Base-by-base conservation (phyloP, 1,139 yeast species). In the Yamadazyma dendronema region DNA sequence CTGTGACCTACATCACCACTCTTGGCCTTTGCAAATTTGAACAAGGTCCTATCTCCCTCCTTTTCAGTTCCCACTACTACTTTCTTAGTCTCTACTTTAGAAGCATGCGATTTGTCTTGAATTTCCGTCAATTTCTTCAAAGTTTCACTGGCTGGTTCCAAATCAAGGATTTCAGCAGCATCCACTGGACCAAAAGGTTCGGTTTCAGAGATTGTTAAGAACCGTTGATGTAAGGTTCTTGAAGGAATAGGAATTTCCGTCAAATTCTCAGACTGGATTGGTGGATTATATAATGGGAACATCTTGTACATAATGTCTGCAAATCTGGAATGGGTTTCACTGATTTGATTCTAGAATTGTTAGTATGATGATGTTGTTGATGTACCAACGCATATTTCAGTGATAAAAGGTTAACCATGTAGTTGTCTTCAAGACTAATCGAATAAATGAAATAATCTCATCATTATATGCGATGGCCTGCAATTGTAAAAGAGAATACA, bases 111-210 rank as follows among this genome's bases (percentile, higher is more conserved):
- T 16, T 40, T 31, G 14, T 76, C 78, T 33, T 76, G 74, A 35
- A 74, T 68, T 46, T 80, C 77, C 9, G 88, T 70, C 46, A 87
- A 72, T 52, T 75, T 75, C 48, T 79, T 79, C 50, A 88, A 72
- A 3, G 94, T 84, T 31, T 74, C 80, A 36, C 79, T 76, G 29
- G 97, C 97, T 15, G 96, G 95, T 57, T 87, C 92, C 47, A 90
- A 72, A 32, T 77, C 89, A 49, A 87, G 78, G 31, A 85, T 76
- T 43, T 79, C 69, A 35, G 98, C 96, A n/a, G 98, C 97, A 56
- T 92, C 97, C 7, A 89, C 76, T 6, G 97, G 96, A 4, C 97
- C 97, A 60, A 90, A 90, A n/a, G 96, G 96, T 63, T 89, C 95
- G 15, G 90, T 81, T 65, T 92, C 97, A 11, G 96, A 92, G 57